Evolutionary conservation across 768 basidiomycete species (phyloP).

Genomic region (Mycena galopus): DNA sequence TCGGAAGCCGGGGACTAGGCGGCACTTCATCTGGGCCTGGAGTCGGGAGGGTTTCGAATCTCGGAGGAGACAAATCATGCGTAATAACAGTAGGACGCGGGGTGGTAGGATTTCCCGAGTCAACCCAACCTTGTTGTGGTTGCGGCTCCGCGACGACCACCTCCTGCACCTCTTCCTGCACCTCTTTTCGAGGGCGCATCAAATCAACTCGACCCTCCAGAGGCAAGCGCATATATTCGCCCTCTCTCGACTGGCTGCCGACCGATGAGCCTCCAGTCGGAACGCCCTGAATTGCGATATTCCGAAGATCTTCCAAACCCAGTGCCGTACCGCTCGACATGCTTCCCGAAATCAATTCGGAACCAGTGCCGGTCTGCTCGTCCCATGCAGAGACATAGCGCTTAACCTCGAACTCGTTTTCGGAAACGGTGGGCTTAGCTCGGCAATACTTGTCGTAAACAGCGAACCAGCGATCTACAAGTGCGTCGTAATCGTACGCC

Average conservation of each 20-base stretch:
- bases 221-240: conserved; percentile 85
- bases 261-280: conserved; percentile 43
- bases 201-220: conserved; percentile 91
- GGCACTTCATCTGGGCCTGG: conserved; percentile 74
- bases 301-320: conserved; percentile 74
- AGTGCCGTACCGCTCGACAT: conserved; percentile 51
- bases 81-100: conserved; percentile 45
- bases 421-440: conserved; percentile 59
- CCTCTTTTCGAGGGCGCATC: conserved; percentile 68
- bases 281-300: conserved; percentile 72
- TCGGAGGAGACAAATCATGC: conserved; percentile 48
- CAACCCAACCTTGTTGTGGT: conserved; percentile 2
- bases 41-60: conserved; percentile 70
- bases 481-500: conserved; percentile 81
- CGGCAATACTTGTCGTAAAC: conserved; percentile 93
- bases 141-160: conserved; percentile 1
- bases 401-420: conserved; percentile 69
- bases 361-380: conserved; percentile 43
- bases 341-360: conserved; percentile 36
- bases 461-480: conserved; percentile 91
- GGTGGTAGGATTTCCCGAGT: conserved; percentile 40
- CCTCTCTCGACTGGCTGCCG: conserved; percentile 58
- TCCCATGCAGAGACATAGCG: conserved; percentile 87
- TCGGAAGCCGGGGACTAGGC: conserved; percentile 66
- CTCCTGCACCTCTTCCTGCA: conserved; percentile 35